Evolutionary conservation across 2,329 filamentous ascomycete species (phyloP), one percentile per base, ranked within the genome.

Genomic region (Botrytis fragariae): DNA sequence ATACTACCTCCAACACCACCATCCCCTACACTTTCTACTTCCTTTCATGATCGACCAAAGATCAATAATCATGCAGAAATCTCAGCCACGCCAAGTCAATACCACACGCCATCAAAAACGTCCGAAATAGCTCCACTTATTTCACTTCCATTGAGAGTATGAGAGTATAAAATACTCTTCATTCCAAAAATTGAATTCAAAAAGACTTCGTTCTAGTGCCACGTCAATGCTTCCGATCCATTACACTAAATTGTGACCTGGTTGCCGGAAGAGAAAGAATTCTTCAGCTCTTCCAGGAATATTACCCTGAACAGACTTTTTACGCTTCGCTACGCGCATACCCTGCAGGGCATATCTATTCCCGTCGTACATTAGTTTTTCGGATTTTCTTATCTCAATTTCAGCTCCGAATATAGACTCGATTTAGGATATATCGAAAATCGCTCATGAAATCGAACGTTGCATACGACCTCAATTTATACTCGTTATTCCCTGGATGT

Each of bases 91-190:
- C 44, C 70, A 67, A 65, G 60, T 54, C 61, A 44, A 37, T 67
- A 72, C 61, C 35, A 60, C 62, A 54, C 44, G 39, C 64, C 63
- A 29, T 45, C 51, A 39, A 72, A 60, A 72, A 39, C 51, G 16
- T 68, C 62, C 2, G 51, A 72, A 16, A 7, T 45, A 32, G 39
- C 44, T 32, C 48, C 62, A 44, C 37, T 72, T 37, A 72, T 72
- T n/a, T 68, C 71, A 29, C 48, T 72, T 29, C 71, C 71, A 44
- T 57, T 68, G 61, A 61, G 32, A 60, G 48, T 68, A 68, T 72
- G 48, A 62, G n/a, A 72, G 51, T 72, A 72, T 72, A 61, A 72
- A 51, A 60, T 20, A 59, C 20, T 63, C 39, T 39, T 68, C 29
- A 29, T 32, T 32, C 57, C n/a, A 42, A 29, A 68, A 42, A 18